phyloP scores from a whole-genome alignment of 2,329 filamentous ascomycete species.

The Plectosphaerella cucumerina region DNA sequence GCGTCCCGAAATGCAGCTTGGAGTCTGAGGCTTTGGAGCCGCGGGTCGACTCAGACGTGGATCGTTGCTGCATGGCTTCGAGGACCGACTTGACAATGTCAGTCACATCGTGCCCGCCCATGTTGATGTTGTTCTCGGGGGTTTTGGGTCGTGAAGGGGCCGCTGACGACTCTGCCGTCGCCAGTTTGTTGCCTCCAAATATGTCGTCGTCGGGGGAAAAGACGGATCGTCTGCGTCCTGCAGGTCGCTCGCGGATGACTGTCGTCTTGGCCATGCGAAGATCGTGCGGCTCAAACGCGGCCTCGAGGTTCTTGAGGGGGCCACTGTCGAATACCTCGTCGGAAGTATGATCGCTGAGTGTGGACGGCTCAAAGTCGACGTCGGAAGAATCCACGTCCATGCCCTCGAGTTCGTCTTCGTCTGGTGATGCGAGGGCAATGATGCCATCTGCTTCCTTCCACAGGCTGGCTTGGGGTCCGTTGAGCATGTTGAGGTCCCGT shows the following conservation, averaged over 20 bases:
- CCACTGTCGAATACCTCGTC: constrained; percentile 45
- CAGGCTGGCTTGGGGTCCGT: constrained; percentile 54
- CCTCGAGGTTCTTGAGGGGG: constrained; percentile 36
- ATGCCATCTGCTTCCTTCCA: constrained; percentile 86
- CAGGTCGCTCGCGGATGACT: constrained; percentile 50
- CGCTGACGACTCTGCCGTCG: constrained; percentile 32
- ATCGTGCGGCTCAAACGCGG: constrained; percentile 35
- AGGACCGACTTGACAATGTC: constrained; percentile 58
- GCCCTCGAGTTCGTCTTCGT: constrained; percentile 50
- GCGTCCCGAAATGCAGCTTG: constrained; percentile 64
- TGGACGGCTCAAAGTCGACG: constrained; percentile 32
- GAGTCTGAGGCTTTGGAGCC: constrained; percentile 34
- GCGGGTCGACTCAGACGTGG: constrained; percentile 33
- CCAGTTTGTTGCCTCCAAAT: constrained; percentile 49
- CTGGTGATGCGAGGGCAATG: constrained; percentile 74
- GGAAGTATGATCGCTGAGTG: constrained; percentile 39
- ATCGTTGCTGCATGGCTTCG: constrained; percentile 57
- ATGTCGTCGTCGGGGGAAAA: constrained; percentile 65
- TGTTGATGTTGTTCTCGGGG: constrained; percentile 29
- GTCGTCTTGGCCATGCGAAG: constrained; percentile 43
- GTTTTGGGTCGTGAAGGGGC: constrained; percentile 35
- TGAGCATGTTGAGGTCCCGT: constrained; percentile 59
- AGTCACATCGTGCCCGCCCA: constrained; percentile 31
- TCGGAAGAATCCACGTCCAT: constrained; percentile 30
- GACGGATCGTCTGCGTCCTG: constrained; percentile 53